Conservation (phyloP, 78 protist genomes). For the Dictyostelium intermedium region DNA sequence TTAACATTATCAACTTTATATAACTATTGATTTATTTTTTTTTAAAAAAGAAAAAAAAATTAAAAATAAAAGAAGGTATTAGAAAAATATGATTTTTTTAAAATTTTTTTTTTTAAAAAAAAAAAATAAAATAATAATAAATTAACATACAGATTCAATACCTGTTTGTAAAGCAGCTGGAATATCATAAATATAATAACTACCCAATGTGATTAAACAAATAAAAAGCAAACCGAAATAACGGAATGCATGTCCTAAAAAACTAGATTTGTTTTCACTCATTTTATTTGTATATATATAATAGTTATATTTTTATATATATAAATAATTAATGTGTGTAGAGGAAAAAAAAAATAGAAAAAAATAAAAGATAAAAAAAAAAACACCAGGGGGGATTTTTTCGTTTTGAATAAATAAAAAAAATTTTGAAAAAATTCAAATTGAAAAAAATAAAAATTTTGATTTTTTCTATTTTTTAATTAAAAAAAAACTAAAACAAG, state of each 20-base stretch:
- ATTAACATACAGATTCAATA: slow-evolving; percentile 15
- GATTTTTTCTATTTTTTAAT: too few species aligned
- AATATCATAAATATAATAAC: slow-evolving; percentile 70
- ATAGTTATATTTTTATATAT: background rate
- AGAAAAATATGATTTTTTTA: too few species aligned
- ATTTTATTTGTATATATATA: background rate
- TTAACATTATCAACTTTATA: background rate
- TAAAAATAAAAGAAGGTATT: too few species aligned
- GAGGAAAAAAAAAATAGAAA: background rate
- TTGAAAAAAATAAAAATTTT: background rate
- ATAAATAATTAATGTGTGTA: background rate
- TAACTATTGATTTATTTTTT: background rate
- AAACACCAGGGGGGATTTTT: background rate
- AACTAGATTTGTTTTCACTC: background rate
- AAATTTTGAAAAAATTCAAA: background rate
- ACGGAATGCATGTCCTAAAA: slow-evolving; percentile 11
- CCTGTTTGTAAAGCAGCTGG: slow-evolving; percentile 50
- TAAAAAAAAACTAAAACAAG: background rate
- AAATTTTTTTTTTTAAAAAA: background rate
- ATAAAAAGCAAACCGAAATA: slow-evolving; percentile 59
- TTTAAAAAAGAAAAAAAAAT: background rate
- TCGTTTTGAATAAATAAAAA: background rate
- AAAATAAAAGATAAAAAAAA: background rate
- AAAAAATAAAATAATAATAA: background rate
- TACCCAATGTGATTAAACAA: slow-evolving; percentile 57